phyloP scores from a whole-genome alignment of 2,329 filamentous ascomycete genomes.

The Microdochium paspali region DNA sequence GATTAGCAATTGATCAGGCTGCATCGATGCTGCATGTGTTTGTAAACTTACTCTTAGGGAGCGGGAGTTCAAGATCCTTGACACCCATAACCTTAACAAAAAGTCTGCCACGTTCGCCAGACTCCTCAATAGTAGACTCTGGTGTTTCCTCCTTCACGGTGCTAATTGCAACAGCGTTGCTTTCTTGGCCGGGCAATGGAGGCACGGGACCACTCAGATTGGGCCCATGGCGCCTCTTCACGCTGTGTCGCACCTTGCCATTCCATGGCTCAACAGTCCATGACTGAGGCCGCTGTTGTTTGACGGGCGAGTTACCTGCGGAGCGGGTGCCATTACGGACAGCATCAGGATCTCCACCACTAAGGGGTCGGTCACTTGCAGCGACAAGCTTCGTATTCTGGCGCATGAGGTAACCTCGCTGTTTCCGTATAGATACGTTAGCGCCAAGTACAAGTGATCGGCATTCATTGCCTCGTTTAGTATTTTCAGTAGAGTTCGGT shows the following conservation, averaged over 20 bases:
- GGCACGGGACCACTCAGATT: slow-evolving; percentile 56
- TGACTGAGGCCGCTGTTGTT: slow-evolving; percentile 75
- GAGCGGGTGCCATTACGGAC: slow-evolving; percentile 43
- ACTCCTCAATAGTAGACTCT: slow-evolving; percentile 59
- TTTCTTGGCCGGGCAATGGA: slow-evolving; percentile 80
- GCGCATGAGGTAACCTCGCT: slow-evolving; percentile 98
- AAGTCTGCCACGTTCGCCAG: slow-evolving; percentile 76
- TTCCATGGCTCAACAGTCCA: slow-evolving; percentile 99
- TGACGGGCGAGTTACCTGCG: slow-evolving; percentile 58
- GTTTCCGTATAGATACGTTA: slow-evolving; percentile 55
- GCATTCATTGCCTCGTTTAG: slow-evolving; percentile 7
- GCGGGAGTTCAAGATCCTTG: slow-evolving; percentile 85
- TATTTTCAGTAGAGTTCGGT: slow-evolving; percentile 7
- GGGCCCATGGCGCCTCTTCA: slow-evolving; percentile 44
- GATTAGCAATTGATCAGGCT: slow-evolving; percentile 7
- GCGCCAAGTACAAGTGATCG: slow-evolving; percentile 23
- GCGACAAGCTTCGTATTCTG: slow-evolving; percentile 97
- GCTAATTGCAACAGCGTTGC: slow-evolving; percentile 59
- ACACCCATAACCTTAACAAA: slow-evolving; percentile 99
- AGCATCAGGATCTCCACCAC: slow-evolving; percentile 38
- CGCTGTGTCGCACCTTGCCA: slow-evolving; percentile 57
- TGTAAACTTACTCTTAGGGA: slow-evolving; percentile 76
- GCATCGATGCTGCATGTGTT: slow-evolving; percentile 5
- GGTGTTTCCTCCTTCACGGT: slow-evolving; percentile 59
- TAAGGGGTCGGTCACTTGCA: slow-evolving; percentile 59